phyloP scores from a whole-genome alignment of 306 rosid species.

The Sicyos edulis region DNA sequence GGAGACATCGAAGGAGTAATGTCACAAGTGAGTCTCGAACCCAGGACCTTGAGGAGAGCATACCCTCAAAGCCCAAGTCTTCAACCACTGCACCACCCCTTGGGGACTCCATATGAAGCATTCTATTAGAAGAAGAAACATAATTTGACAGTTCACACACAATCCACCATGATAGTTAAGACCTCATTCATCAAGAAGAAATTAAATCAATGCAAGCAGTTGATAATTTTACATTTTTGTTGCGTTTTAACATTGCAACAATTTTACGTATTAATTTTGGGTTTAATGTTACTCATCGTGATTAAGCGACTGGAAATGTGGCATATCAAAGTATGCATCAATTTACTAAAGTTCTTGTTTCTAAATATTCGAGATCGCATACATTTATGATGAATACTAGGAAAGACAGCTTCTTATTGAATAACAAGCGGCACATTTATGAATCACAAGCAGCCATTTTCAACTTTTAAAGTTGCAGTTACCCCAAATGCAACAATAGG shows the following conservation, averaged over 20 bases:
- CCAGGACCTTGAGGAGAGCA: no score
- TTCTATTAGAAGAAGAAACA: background rate
- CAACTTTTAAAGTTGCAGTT: background rate
- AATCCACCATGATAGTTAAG: conserved; percentile 1
- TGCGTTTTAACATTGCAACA: background rate
- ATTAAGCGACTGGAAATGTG: background rate
- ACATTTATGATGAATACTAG: background rate
- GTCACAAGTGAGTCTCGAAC: no score
- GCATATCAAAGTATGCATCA: background rate
- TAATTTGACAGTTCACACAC: conserved; percentile 3
- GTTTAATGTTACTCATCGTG: background rate
- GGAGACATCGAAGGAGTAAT: no score
- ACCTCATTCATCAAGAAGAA: background rate
- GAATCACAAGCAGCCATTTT: background rate
- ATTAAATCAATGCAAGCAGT: background rate
- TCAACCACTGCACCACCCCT: no score
- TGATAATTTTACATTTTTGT: background rate
- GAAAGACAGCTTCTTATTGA: background rate
- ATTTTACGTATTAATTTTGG: background rate
- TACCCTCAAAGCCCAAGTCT: no score
- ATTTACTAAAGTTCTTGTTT: background rate
- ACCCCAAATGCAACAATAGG: conserved; percentile 7
- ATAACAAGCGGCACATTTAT: background rate
- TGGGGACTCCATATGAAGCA: conserved; percentile 14
- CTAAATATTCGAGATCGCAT: background rate